These are phyloP conservation scores for Tricholoma hemisulphureum DNA, from an alignment of 768 basidiomycete genomes.

Conservation along the genomic window DNA sequence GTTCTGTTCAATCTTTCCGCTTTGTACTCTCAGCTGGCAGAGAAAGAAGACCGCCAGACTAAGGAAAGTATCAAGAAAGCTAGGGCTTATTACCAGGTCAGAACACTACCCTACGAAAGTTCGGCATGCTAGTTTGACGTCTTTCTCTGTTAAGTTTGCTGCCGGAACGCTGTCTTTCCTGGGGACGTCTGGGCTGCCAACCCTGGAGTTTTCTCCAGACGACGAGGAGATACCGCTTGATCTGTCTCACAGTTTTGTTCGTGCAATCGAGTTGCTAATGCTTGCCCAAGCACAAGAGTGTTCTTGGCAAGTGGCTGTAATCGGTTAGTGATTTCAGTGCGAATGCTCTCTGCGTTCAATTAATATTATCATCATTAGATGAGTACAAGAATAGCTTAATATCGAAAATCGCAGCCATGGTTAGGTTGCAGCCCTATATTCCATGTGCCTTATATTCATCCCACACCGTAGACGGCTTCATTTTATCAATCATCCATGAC, in stretches of 20 bases:
- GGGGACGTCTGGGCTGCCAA: constrained; percentile 49
- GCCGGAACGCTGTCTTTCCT: constrained; percentile 74
- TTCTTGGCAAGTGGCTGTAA: constrained; percentile 89
- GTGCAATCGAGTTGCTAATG: constrained; percentile 71
- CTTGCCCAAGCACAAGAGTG: constrained; percentile 96
- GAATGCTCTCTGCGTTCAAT: constrained; percentile 10
- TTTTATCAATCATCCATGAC: constrained; percentile 57
- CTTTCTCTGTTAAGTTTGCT: constrained; percentile 44
- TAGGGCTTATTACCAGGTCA: constrained; percentile 66
- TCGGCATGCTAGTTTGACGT: background rate
- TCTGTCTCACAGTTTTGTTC: constrained; percentile 59
- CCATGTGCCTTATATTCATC: constrained; percentile 2
- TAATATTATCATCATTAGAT: constrained; percentile 37
- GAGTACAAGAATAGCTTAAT: constrained; percentile 80
- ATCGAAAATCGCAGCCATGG: constrained; percentile 78
- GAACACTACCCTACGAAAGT: background rate
- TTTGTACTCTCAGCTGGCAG: constrained; percentile 79
- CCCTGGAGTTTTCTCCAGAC: constrained; percentile 44
- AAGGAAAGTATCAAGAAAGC: constrained; percentile 85
- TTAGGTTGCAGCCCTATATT: constrained; percentile 24
- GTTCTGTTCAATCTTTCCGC: constrained; percentile 86
- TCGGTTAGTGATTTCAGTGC: constrained; percentile 50
- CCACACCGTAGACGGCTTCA: constrained; percentile 48
- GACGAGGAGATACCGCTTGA: constrained; percentile 63
- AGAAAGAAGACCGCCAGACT: constrained; percentile 63